These are phyloP conservation scores for Dujonia santamariae DNA, from an alignment of 1,139 yeast genomes.

Conservation along the genomic window DNA sequence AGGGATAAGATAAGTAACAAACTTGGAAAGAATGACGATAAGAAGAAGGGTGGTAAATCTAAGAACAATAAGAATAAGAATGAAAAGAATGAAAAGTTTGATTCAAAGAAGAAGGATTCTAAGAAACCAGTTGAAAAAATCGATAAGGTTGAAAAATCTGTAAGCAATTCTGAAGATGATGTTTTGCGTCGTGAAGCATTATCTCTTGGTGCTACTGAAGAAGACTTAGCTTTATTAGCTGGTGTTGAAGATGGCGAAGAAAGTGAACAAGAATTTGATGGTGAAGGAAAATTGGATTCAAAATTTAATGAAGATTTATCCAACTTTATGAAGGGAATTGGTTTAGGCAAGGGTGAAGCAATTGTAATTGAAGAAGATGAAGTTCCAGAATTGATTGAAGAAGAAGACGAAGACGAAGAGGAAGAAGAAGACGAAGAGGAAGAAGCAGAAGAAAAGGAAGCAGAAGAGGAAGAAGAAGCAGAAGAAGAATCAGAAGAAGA, in stretches of 20 bases:
- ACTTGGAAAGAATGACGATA: constrained; percentile 25
- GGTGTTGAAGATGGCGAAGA: constrained; percentile 54
- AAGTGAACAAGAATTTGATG: constrained; percentile 61
- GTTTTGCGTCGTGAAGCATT: constrained; percentile 66
- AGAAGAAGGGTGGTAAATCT: constrained; percentile 14
- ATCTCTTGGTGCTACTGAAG: constrained; percentile 66
- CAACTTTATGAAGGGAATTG: constrained; percentile 66
- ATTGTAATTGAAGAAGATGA: constrained; percentile 33
- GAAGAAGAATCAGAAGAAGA: constrained; percentile 21
- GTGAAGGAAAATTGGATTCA: constrained; percentile 37
- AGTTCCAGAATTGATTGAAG: constrained; percentile 23
- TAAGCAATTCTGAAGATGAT: constrained; percentile 29
- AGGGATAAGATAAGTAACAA: constrained; percentile 56
- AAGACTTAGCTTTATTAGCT: constrained; percentile 53
- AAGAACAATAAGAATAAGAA: constrained; percentile 7
- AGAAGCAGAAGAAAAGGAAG: constrained; percentile 25
- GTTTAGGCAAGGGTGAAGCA: constrained; percentile 46
- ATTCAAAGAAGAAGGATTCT: constrained; percentile 10
- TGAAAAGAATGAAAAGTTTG: constrained; percentile 9
- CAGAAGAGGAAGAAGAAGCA: constrained; percentile 24
- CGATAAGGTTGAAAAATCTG: constrained; percentile 3
- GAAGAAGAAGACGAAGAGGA: constrained; percentile 27
- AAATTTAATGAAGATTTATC: constrained; percentile 57
- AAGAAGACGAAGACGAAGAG: constrained; percentile 20
- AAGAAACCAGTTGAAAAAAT: constrained; percentile 12